A percentile compares a stretch with the other conserved stretches of the same genome.
Conservation (phyloP, 2,329 filamentous ascomycete genomes). For the Arthrinium phaeospermum region DNA sequence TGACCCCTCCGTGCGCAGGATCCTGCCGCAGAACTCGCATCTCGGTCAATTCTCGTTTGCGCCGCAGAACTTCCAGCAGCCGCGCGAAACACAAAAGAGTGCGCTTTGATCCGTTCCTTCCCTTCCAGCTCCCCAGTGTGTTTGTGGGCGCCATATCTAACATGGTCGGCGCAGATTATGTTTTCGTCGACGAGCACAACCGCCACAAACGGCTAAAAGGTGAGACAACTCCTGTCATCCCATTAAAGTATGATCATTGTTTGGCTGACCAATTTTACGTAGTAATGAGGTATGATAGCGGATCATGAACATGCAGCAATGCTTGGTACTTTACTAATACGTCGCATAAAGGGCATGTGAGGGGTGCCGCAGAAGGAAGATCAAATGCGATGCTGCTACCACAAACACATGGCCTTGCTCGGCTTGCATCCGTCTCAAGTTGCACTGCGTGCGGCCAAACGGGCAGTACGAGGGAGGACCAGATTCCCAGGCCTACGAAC, state of each 20-base stretch:
- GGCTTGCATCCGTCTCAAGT: constrained; percentile 87
- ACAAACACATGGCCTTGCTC: constrained; percentile 98
- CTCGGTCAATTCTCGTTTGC: constrained; percentile 81
- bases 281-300: constrained; percentile 22
- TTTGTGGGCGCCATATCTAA: constrained; percentile 25
- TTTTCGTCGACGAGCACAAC: constrained; percentile 98
- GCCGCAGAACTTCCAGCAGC: constrained; percentile 61
- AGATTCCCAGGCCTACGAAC: constrained; percentile 55
- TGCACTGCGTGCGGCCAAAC: constrained; percentile 90
- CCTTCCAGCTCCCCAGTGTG: constrained; percentile 25
- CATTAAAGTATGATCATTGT: constrained; percentile 8
- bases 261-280: not conserved
- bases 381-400: constrained; percentile 96
- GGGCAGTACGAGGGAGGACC: constrained; percentile 72
- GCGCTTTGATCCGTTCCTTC: constrained; percentile 44
- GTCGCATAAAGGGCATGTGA: constrained; percentile 93
- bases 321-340: not conserved
- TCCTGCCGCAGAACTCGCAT: constrained; percentile 70
- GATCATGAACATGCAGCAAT: constrained; percentile 11
- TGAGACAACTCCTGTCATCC: constrained; percentile 46
- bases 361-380: constrained; percentile 92
- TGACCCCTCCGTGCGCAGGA: constrained; percentile 65
- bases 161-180: constrained; percentile 73
- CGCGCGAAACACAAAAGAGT: constrained; percentile 86
- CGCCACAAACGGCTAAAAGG: constrained; percentile 96